Evolutionary conservation across 2,329 filamentous ascomycete species (phyloP).

Genomic region (Bertia moriformis): DNA sequence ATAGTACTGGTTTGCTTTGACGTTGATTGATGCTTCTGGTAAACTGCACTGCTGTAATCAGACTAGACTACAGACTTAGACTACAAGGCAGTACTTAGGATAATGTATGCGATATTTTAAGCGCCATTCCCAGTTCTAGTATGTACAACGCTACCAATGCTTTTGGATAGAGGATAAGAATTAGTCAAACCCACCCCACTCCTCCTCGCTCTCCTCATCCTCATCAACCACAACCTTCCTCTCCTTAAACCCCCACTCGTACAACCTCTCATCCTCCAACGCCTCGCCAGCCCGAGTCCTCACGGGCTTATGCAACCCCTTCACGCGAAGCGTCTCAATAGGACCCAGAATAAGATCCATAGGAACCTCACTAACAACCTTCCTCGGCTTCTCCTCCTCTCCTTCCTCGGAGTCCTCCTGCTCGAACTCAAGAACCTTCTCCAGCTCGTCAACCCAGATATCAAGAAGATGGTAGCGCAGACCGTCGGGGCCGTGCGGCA

Average conservation of each 20-base stretch:
- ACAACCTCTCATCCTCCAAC: slow-evolving; percentile 35
- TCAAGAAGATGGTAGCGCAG: slow-evolving; percentile 48
- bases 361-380: background rate
- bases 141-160: too few species aligned
- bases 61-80: too few species aligned
- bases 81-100: too few species aligned
- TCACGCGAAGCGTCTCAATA: slow-evolving; percentile 18
- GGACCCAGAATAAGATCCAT: slow-evolving; percentile 19
- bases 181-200: slow-evolving; percentile 40
- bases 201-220: slow-evolving; percentile 20
- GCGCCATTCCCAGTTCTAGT: too few species aligned
- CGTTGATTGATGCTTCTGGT: too few species aligned
- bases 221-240: slow-evolving; percentile 8
- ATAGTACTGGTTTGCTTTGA: background rate
- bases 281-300: slow-evolving; percentile 33
- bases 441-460: slow-evolving; percentile 50
- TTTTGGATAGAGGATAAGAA: too few species aligned
- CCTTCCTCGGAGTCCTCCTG: slow-evolving; percentile 14
- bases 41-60: too few species aligned
- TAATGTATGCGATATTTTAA: too few species aligned
- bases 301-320: slow-evolving; percentile 33
- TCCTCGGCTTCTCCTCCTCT: background rate
- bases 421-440: slow-evolving; percentile 28
- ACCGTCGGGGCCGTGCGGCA: slow-evolving; percentile 39
- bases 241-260: slow-evolving; percentile 17